Conservation (phyloP, 73 alveolate species). For the Paramecium biaurelia region DNA sequence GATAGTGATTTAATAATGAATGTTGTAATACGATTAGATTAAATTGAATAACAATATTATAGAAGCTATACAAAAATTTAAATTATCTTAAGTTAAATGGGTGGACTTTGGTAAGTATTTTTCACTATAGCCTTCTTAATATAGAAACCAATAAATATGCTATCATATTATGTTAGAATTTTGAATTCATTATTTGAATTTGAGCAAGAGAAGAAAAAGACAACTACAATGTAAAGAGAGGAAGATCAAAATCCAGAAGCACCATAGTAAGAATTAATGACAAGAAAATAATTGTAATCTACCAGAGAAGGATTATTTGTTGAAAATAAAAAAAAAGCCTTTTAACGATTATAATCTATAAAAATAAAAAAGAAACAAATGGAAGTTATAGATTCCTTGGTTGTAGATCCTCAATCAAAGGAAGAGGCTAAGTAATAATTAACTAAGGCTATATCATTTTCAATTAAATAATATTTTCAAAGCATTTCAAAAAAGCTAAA, state of each 20-base stretch:
- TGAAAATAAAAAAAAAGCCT: slow-evolving; percentile 11
- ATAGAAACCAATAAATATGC: neutral
- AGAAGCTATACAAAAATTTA: neutral
- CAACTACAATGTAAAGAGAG: neutral
- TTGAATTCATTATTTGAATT: slow-evolving; percentile 15
- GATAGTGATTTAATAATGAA: neutral
- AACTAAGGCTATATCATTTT: neutral
- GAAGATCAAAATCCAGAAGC: neutral
- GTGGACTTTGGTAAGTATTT: slow-evolving; percentile 40
- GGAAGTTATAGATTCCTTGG: neutral
- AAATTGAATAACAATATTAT: slow-evolving; percentile 1
- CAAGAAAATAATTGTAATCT: neutral
- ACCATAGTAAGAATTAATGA: neutral
- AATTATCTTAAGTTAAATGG: neutral
- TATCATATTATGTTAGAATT: neutral
- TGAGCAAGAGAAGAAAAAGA: neutral
- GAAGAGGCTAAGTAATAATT: neutral
- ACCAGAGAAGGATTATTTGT: neutral
- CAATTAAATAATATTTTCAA: neutral
- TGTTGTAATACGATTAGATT: slow-evolving; percentile 5
- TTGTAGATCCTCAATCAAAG: neutral
- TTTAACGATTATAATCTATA: neutral
- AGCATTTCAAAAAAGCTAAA: neutral
- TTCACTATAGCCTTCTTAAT: neutral
- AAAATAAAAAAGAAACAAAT: neutral